A percentile compares a stretch with the other conserved stretches of the same genome.
phyloP scores from a whole-genome alignment of 2,329 filamentous ascomycete species.

The Colletotrichum musae region DNA sequence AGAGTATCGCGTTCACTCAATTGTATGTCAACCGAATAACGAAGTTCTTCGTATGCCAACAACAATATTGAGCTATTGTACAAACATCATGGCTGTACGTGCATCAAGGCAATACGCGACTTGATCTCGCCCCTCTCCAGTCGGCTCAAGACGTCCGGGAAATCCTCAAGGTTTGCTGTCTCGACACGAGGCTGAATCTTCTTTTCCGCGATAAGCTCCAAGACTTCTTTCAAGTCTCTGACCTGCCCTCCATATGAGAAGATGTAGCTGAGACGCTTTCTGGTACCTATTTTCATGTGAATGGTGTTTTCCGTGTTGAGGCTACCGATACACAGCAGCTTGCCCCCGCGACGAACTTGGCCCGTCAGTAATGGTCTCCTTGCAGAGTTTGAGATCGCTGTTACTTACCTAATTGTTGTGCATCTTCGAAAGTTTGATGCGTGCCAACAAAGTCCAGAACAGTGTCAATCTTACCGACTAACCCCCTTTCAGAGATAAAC shows the following conservation, averaged over 20 bases:
- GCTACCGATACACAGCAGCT: constrained; percentile 57
- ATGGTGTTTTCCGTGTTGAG: constrained; percentile 56
- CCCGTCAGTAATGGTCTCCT: too few species aligned
- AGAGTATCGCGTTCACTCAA: too few species aligned
- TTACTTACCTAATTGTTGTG: constrained; percentile 50
- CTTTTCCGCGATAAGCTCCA: constrained; percentile 52
- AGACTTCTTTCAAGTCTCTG: constrained; percentile 53
- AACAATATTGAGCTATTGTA: too few species aligned
- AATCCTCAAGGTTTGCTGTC: constrained; percentile 49
- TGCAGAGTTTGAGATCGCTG: neutral
- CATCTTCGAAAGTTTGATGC: constrained; percentile 55
- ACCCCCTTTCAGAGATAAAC: constrained; percentile 46
- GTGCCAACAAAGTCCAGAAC: constrained; percentile 53
- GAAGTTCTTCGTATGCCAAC: too few species aligned
- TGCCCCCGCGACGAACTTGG: constrained; percentile 53
- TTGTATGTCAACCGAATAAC: too few species aligned
- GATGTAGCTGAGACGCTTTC: constrained; percentile 57
- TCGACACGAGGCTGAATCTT: constrained; percentile 53
- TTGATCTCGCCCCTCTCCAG: constrained; percentile 53
- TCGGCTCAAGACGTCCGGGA: constrained; percentile 51
- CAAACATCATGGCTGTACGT: constrained; percentile 21
- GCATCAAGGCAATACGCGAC: constrained; percentile 44
- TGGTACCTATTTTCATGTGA: constrained; percentile 60
- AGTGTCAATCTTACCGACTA: constrained; percentile 46
- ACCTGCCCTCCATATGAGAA: constrained; percentile 61